Conservation (phyloP, 495 filamentous ascomycete genomes). For the Neurospora discreta region DNA sequence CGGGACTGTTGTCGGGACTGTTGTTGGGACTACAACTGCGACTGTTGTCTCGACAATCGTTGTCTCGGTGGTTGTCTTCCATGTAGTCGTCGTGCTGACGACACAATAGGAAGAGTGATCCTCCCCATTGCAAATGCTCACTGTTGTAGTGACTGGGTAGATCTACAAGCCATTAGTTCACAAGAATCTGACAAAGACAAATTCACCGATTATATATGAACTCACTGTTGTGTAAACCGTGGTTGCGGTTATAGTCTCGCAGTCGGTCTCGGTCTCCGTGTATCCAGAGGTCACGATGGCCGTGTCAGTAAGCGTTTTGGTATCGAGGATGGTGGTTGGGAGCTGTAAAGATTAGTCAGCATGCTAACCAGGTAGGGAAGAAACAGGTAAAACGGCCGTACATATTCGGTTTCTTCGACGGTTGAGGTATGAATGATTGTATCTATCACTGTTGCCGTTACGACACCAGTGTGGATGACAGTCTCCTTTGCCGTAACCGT, state of each 20-base stretch:
- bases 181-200: not conserved
- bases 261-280: conserved; percentile 13
- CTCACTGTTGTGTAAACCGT: conserved; percentile 13
- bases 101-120: conserved; percentile 8
- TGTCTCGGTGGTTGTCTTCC: conserved; percentile 12
- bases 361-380: not conserved
- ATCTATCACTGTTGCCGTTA: conserved; percentile 1
- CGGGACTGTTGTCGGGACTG: conserved; percentile 6
- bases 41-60: conserved; percentile 4
- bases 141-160: conserved; percentile 12
- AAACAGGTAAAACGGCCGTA: not conserved
- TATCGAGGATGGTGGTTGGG: not conserved
- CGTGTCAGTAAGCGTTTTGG: conserved; percentile 3
- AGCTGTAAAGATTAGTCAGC: not conserved
- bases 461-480: not conserved
- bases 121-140: conserved; percentile 10
- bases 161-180: conserved; percentile 7
- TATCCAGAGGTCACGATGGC: conserved; percentile 1
- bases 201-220: not conserved
- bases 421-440: not conserved
- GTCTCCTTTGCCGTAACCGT: not conserved
- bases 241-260: conserved; percentile 9
- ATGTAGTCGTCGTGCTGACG: conserved; percentile 16
- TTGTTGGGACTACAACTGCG: not conserved
- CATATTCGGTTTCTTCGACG: conserved; percentile 1